These are phyloP conservation scores for Botrytis medusae DNA, from an alignment of 2,329 filamentous ascomycete species.

Conservation along the genomic window DNA sequence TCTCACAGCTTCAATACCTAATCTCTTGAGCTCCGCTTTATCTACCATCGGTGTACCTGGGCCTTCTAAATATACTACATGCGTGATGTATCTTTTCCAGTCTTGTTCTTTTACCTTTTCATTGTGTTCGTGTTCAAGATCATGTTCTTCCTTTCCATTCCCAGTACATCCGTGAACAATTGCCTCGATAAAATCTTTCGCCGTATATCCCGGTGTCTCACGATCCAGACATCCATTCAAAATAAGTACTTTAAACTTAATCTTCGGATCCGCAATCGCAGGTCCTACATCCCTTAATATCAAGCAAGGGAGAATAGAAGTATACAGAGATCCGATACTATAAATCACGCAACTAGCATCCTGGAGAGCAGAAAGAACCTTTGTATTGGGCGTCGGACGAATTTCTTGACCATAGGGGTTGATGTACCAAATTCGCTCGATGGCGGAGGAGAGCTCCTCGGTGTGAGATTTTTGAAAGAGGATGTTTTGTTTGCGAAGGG, in stretches of 20 bases:
- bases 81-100: constrained; percentile 73
- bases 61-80: constrained; percentile 77
- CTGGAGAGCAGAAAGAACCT: constrained; percentile 69
- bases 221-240: constrained; percentile 80
- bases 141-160: constrained; percentile 30
- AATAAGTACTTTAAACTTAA: constrained; percentile 64
- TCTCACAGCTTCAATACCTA: constrained; percentile 76
- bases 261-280: constrained; percentile 50
- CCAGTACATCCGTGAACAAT: constrained; percentile 66
- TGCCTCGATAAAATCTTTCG: constrained; percentile 77
- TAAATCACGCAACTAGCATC: constrained; percentile 73
- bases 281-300: constrained; percentile 75
- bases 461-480: constrained; percentile 74
- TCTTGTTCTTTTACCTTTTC: constrained; percentile 42
- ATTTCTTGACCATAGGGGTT: constrained; percentile 99
- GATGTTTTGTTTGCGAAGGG: constrained; percentile 77
- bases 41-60: constrained; percentile 70
- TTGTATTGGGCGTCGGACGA: constrained; percentile 76
- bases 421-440: constrained; percentile 91
- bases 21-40: constrained; percentile 55
- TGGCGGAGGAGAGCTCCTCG: constrained; percentile 73
- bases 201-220: constrained; percentile 78
- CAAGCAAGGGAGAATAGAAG: constrained; percentile 79
- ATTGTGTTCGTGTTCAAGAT: constrained; percentile 27
- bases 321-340: constrained; percentile 92